Conservation (phyloP, 225 moss, liverwort and hornwort genomes). For the Anthoceros angustus region DNA sequence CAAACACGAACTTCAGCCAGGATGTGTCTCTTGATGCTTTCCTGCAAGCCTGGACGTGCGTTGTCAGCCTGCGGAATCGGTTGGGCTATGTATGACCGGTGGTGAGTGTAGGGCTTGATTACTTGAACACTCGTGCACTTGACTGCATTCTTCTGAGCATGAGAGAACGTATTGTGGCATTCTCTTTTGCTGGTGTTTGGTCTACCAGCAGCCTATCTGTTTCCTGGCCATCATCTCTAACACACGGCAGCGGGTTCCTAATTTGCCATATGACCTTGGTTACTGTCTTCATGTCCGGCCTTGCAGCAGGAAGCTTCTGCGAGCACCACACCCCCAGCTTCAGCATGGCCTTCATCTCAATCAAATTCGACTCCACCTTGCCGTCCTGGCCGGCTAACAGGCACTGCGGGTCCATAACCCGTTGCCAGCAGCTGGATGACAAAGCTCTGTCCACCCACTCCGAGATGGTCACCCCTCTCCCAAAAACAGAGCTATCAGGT, state of each 20-base stretch:
- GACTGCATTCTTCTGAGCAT: slow-evolving; percentile 3
- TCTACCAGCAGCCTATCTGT: background rate
- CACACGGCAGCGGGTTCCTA: no score
- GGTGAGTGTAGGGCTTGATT: background rate
- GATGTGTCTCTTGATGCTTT: no score
- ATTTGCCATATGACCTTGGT: background rate
- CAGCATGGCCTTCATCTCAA: background rate
- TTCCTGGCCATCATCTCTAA: background rate
- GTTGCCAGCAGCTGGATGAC: background rate
- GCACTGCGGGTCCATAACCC: background rate
- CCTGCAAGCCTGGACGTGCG: no score
- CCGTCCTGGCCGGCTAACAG: background rate
- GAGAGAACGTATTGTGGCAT: background rate
- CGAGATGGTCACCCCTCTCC: background rate
- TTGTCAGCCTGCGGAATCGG: no score
- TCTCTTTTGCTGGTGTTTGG: background rate
- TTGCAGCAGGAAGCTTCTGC: background rate
- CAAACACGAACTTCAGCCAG: no score
- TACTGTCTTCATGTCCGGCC: background rate
- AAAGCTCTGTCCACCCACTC: background rate
- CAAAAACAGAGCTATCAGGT: slow-evolving; percentile 7
- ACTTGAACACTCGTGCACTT: background rate
- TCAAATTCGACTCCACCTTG: background rate
- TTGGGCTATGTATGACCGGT: no score
- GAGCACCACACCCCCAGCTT: background rate